phyloP scores from a whole-genome alignment of 2,329 filamentous ascomycete genomes.

The Kalaharituber pfeilii region DNA sequence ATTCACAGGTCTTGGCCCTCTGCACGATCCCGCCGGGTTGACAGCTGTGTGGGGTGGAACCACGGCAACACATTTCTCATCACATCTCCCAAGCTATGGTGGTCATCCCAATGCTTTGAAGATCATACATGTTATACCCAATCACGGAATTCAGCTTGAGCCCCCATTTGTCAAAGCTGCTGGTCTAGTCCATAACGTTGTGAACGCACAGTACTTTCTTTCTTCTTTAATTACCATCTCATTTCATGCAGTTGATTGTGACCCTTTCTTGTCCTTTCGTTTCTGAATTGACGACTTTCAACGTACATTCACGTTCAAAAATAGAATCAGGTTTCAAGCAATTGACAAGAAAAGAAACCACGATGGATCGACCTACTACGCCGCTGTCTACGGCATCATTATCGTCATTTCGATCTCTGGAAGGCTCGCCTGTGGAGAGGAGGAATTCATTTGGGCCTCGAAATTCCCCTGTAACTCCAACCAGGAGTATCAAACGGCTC shows the following conservation, averaged over 20 bases:
- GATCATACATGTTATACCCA: not conserved
- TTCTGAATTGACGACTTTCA: no score
- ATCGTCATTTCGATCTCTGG: not conserved
- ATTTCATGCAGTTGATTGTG: no score
- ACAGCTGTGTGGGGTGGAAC: not conserved
- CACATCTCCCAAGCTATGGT: not conserved
- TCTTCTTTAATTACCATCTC: not conserved
- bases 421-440: not conserved
- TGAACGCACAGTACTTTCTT: not conserved
- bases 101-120: not conserved
- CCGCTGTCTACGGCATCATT: not conserved
- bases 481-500: not conserved
- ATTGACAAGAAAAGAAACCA: not conserved
- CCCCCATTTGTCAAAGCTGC: not conserved
- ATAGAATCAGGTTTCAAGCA: not conserved
- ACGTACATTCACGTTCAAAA: no score
- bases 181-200: not conserved
- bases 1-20: no score
- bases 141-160: not conserved
- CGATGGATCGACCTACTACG: not conserved
- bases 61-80: not conserved
- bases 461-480: not conserved
- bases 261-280: no score
- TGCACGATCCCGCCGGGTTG: not conserved
- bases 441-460: not conserved